Base-by-base conservation (phyloP, 2,329 filamentous ascomycete species). In the Fonsecaea pugnacius region DNA sequence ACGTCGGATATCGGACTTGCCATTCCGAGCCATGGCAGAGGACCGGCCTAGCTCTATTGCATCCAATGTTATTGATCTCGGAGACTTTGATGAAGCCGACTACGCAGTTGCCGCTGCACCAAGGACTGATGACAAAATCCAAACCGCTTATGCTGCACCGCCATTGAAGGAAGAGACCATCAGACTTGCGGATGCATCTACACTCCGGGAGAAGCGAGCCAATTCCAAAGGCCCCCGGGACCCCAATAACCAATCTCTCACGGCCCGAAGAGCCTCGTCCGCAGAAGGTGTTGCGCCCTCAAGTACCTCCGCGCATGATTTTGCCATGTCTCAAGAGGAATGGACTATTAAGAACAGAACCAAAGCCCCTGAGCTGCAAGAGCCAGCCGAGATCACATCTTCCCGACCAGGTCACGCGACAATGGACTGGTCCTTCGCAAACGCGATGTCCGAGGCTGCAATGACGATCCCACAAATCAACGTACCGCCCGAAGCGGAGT, bases 201-300 rank as follows among this genome's bases (percentile, higher is more conserved):
- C 85, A 1, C 78, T 87, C 59, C 83, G 81, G 64, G 84, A 85
- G 16, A 84, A 82, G 62, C 78, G 82, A 50, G 80, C 81, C 30
- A 83, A 82, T 70, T 77, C 79, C 58, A 77, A 83, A 53, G 51
- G 71, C 73, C 56, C 77, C 73, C 48, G 77, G 75, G 78, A 78
- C 8, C 73, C 72, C 46, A 75, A 75, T 18, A 72, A 70, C n/a
- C 75, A 54, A 70, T 71, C 62, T 74, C 72, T 69, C 69, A 77
- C 56, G 53, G 70, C 50, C 32, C 65, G 69, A 61, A 69, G 70
- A 62, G 64, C 71, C 38, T 70, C 70, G n/a, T 71, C 67, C 14
- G 52, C 65, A 21, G 66, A 72, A 69, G 72, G 58, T 71, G 74
- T 53, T 73, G 43, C 57, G 1, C 77, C 78, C 12, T 76, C 78